Conservation (phyloP, 352 stramenopile species). For the Plasmopara viticola region DNA sequence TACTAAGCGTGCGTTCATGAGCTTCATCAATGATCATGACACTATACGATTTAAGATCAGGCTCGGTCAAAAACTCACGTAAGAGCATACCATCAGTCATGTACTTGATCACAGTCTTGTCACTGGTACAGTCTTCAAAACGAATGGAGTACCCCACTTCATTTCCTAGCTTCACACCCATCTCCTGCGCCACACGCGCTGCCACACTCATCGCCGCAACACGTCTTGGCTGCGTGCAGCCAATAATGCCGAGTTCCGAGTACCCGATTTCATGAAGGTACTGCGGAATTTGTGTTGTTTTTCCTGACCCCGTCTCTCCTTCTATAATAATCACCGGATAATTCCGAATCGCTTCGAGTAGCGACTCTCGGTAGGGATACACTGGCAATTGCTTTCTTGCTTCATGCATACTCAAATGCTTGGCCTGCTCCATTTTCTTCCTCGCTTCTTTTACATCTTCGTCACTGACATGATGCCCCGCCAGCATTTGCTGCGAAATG, state of each 20-base stretch:
- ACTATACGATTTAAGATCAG: slow-evolving; percentile 93
- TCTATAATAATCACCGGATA: slow-evolving; percentile 85
- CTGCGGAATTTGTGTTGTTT: slow-evolving; percentile 99
- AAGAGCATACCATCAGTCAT: slow-evolving; percentile 99
- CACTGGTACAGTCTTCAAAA: slow-evolving; percentile 98
- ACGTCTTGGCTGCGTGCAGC: slow-evolving; percentile 92
- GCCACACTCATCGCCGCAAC: slow-evolving; percentile 99
- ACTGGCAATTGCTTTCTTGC: slow-evolving; percentile 95
- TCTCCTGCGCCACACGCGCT: slow-evolving; percentile 97
- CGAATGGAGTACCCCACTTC: slow-evolving; percentile 99
- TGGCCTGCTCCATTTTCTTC: slow-evolving; percentile 65
- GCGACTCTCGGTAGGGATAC: slow-evolving; percentile 96
- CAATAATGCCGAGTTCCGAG: slow-evolving; percentile 94
- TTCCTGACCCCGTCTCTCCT: slow-evolving; percentile 93
- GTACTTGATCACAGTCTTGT: slow-evolving; percentile 97
- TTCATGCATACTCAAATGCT: slow-evolving; percentile 94
- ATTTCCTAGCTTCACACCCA: slow-evolving; percentile 95
- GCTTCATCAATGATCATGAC: slow-evolving; percentile 99
- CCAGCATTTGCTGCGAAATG: slow-evolving; percentile 89
- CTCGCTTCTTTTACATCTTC: slow-evolving; percentile 66
- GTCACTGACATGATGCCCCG: slow-evolving; percentile 78
- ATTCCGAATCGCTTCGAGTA: slow-evolving; percentile 96
- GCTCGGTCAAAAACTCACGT: slow-evolving; percentile 97
- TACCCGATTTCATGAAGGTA: slow-evolving; percentile 97
- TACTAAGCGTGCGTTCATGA: slow-evolving; percentile 97